These are phyloP conservation scores for Thraustochytrium sp. DNA, from an alignment of 352 stramenopile genomes.

Conservation along the genomic window DNA sequence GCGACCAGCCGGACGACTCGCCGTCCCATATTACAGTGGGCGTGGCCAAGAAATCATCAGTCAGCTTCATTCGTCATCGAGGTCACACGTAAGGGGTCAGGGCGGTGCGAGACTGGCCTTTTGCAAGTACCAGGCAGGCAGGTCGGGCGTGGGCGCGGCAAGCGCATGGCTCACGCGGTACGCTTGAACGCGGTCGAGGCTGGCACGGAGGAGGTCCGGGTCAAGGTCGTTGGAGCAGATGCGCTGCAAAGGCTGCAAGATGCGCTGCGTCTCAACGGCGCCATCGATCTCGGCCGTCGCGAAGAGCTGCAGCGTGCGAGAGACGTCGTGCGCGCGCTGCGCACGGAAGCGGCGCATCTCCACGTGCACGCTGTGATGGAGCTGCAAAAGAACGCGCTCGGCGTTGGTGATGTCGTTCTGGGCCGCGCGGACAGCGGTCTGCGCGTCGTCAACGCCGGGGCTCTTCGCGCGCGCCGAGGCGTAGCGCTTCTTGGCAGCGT, in stretches of 20 bases:
- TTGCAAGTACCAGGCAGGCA: neutral
- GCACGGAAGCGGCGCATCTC: conserved; percentile 18
- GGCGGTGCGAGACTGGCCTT: neutral
- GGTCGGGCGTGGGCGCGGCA: neutral
- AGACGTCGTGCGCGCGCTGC: neutral
- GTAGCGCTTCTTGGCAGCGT: conserved; percentile 7
- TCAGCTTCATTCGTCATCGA: no score
- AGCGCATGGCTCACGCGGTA: neutral
- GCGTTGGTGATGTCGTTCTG: neutral
- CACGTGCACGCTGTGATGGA: neutral
- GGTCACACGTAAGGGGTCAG: neutral
- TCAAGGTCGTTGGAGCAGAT: neutral
- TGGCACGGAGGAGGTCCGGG: neutral
- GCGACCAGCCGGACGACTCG: no score
- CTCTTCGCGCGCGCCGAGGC: neutral
- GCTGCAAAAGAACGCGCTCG: neutral
- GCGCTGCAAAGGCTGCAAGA: neutral
- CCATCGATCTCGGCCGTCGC: neutral
- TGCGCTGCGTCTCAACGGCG: neutral
- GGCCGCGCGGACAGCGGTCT: neutral
- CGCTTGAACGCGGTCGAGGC: neutral
- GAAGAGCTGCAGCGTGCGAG: neutral
- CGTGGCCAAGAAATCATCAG: no score
- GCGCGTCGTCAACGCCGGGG: neutral
- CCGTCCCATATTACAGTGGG: no score